Evolutionary conservation across 2,329 filamentous ascomycete genomes (phyloP).

Genomic region (Hypoxylon sp.): DNA sequence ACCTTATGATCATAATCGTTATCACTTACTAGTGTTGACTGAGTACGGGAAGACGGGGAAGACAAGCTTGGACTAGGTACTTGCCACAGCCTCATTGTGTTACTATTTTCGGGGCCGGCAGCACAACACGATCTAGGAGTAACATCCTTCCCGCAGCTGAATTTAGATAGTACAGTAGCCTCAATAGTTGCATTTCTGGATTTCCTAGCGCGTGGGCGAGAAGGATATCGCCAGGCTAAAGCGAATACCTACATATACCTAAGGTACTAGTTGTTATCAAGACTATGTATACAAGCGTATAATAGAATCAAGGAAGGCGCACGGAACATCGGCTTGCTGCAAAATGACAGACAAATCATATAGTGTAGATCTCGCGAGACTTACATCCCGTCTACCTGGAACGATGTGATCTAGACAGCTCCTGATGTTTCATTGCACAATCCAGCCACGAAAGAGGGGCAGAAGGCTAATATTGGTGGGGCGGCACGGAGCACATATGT

Average conservation of each 20-base stretch:
- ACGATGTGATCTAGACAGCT: neutral
- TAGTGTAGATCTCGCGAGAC: neutral
- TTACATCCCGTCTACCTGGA: neutral
- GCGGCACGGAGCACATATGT: neutral
- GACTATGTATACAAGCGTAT: neutral
- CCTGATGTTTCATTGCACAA: neutral
- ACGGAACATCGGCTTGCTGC: neutral
- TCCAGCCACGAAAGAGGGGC: neutral
- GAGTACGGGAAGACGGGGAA: slow-evolving; percentile 2
- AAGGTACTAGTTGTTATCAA: neutral
- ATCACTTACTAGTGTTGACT: neutral
- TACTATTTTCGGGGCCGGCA: slow-evolving; percentile 35
- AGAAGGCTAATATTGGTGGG: neutral
- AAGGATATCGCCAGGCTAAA: neutral
- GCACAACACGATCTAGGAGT: slow-evolving; percentile 2
- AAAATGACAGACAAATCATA: neutral
- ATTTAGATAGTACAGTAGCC: slow-evolving; percentile 17
- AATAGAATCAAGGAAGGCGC: neutral
- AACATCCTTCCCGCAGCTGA: slow-evolving; percentile 25
- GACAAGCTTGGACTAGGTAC: slow-evolving; percentile 3
- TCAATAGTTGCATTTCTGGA: slow-evolving; percentile 12
- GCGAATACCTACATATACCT: no score
- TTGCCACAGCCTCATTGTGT: slow-evolving; percentile 39
- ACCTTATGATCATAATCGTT: neutral
- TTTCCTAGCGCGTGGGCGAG: slow-evolving; percentile 5